A percentile compares a stretch with the other conserved stretches of the same genome.
phyloP scores from a whole-genome alignment of 1,284 basidiomycete species.

The Mycosarcoma mackinlayi region DNA sequence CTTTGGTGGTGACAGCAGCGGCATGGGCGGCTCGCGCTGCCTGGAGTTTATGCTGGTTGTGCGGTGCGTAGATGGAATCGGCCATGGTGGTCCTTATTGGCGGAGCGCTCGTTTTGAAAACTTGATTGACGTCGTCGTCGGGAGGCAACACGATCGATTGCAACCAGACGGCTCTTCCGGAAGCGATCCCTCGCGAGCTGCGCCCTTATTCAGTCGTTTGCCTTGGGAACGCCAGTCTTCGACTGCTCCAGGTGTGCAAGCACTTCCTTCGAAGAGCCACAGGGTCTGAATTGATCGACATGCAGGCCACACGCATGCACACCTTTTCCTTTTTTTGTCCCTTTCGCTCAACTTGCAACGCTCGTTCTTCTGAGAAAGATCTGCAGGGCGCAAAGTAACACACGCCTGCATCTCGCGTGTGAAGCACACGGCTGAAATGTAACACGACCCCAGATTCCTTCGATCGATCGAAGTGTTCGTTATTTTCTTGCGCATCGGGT shows the following conservation, averaged over 20 bases:
- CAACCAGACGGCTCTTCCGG: too few relatives aligned
- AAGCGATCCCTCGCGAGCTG: too few relatives aligned
- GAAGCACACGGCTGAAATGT: neutral
- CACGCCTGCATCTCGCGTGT: neutral
- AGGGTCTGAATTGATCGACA: neutral
- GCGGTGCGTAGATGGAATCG: conserved; percentile 57
- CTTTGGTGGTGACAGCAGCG: neutral
- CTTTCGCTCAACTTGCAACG: neutral
- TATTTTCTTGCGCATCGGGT: neutral
- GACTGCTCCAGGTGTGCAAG: too few relatives aligned
- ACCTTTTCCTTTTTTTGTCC: conserved; percentile 7
- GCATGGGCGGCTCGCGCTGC: conserved; percentile 26
- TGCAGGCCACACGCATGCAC: conserved; percentile 11
- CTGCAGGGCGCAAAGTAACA: conserved; percentile 18
- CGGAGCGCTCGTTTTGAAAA: neutral
- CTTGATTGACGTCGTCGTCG: conserved; percentile 1
- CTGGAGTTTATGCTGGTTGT: conserved; percentile 46
- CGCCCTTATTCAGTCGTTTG: too few relatives aligned
- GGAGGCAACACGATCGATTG: too few relatives aligned
- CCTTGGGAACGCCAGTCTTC: too few relatives aligned
- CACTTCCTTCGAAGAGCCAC: too few relatives aligned
- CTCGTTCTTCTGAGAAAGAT: conserved; percentile 35
- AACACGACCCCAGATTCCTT: neutral
- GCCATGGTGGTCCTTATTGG: conserved; percentile 29
- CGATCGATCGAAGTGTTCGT: too few relatives aligned